A percentile compares a stretch with the other conserved stretches of the same genome.
Conservation (phyloP, 768 basidiomycete genomes). For the Termitomyces sp. region DNA sequence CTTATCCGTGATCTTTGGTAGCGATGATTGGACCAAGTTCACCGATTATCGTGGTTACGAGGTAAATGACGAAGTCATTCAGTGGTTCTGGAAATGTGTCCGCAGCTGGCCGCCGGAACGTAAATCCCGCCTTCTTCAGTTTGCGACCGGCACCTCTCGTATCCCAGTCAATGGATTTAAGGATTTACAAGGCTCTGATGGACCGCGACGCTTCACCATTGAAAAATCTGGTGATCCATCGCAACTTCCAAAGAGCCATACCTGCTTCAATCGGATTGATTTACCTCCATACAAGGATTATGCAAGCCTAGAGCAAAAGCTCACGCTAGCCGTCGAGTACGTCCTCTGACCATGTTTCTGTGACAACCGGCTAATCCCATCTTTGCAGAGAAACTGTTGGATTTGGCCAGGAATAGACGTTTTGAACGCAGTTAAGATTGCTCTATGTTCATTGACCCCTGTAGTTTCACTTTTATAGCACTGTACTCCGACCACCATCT, state of each 20-base stretch:
- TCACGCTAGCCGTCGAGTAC: conserved; percentile 91
- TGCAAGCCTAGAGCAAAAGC: conserved; percentile 88
- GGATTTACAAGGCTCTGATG: conserved; percentile 96
- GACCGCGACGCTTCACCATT: conserved; percentile 94
- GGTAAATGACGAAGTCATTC: conserved; percentile 92
- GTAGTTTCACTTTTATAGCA: neutral
- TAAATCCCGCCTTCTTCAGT: conserved; percentile 93
- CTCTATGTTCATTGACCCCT: conserved; percentile 4
- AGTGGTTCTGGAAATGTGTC: conserved; percentile 99
- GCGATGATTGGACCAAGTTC: conserved; percentile 98
- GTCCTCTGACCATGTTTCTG: conserved; percentile 27
- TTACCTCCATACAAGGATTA: conserved; percentile 98
- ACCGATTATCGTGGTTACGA: conserved; percentile 98
- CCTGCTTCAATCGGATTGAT: conserved; percentile 96
- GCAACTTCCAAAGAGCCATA: conserved; percentile 93
- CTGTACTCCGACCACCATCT: neutral
- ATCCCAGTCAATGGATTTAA: conserved; percentile 99
- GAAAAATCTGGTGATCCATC: conserved; percentile 98
- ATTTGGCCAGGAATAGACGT: conserved; percentile 81
- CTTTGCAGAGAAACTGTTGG: conserved; percentile 78
- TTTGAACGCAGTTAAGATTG: neutral
- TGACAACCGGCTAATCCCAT: conserved; percentile 9
- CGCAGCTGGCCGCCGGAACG: conserved; percentile 97
- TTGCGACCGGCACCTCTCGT: conserved; percentile 94
- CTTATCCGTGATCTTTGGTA: conserved; percentile 19